Conservation (phyloP, 768 basidiomycete species). For the Leucogyrophana mollusca region DNA sequence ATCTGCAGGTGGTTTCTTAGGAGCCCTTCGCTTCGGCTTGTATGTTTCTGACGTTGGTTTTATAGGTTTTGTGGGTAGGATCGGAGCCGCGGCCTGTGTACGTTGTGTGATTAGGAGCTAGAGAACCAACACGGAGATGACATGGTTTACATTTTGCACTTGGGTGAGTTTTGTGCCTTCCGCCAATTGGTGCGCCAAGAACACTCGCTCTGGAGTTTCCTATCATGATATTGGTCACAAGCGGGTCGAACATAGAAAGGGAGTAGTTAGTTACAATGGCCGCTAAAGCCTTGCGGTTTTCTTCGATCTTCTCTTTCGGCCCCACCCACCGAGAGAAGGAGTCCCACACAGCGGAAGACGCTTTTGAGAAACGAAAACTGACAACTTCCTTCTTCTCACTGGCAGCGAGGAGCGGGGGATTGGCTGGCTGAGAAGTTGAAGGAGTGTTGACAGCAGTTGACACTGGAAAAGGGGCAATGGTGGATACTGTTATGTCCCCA, state of each 20-base stretch:
- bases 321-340: slow-evolving; percentile 63
- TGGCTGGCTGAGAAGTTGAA: slow-evolving; percentile 10
- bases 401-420: slow-evolving; percentile 6
- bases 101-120: too few species aligned
- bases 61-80: slow-evolving; percentile 56
- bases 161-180: slow-evolving; percentile 56
- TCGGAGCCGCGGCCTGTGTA: slow-evolving; percentile 43
- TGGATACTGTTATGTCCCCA: slow-evolving; percentile 39
- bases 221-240: slow-evolving; percentile 16
- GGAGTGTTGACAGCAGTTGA: slow-evolving; percentile 11
- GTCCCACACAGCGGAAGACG: slow-evolving; percentile 53
- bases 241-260: background rate
- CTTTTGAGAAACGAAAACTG: slow-evolving; percentile 48
- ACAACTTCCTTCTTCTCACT: slow-evolving; percentile 40
- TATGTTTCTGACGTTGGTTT: slow-evolving; percentile 46
- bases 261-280: slow-evolving; percentile 38
- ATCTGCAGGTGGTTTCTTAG: slow-evolving; percentile 28
- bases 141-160: slow-evolving; percentile 51
- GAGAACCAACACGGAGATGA: too few species aligned
- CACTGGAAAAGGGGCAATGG: slow-evolving; percentile 44
- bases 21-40: slow-evolving; percentile 34
- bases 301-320: slow-evolving; percentile 47
- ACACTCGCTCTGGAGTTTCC: slow-evolving; percentile 46
- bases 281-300: slow-evolving; percentile 44
- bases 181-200: slow-evolving; percentile 55